Evolutionary conservation across 2,329 filamentous ascomycete genomes (phyloP).

Genomic region (Hymenoscyphus repandus): DNA sequence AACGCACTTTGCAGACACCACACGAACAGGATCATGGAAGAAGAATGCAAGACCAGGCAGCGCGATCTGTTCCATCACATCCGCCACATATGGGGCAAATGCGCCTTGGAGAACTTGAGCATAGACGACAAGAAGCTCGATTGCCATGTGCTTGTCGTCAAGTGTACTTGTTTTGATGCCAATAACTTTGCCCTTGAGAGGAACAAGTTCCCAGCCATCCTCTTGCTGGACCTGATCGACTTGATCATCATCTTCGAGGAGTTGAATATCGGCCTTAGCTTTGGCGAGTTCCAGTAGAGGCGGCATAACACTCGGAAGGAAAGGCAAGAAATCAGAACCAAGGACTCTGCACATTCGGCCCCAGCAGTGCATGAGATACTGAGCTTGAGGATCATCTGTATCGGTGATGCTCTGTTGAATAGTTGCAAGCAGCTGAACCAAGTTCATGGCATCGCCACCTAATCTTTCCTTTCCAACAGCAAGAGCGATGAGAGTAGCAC

Average conservation of each 20-base stretch:
- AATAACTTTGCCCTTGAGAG: conserved; percentile 95
- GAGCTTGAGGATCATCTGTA: conserved; percentile 88
- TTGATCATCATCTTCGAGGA: conserved; percentile 92
- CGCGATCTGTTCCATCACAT: conserved; percentile 96
- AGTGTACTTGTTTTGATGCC: conserved; percentile 95
- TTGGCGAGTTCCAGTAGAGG: conserved; percentile 85
- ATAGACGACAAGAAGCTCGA: conserved; percentile 95
- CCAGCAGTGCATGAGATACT: conserved; percentile 98
- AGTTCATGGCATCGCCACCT: conserved; percentile 75
- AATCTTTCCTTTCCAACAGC: conserved; percentile 93
- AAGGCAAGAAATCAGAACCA: conserved; percentile 84
- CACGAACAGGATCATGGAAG: conserved; percentile 96
- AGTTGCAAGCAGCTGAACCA: conserved; percentile 80
- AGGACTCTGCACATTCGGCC: conserved; percentile 97
- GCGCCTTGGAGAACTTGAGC: conserved; percentile 89
- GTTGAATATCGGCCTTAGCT: conserved; percentile 94
- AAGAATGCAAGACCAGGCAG: conserved; percentile 94
- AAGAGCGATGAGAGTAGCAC: conserved; percentile 89
- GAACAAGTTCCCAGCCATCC: conserved; percentile 95
- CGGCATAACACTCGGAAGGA: conserved; percentile 89
- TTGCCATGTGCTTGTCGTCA: conserved; percentile 99
- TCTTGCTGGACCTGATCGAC: conserved; percentile 89
- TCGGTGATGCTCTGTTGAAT: conserved; percentile 87
- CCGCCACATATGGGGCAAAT: conserved; percentile 85
- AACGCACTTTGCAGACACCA: conserved; percentile 90